Percentiles rank a stretch among this genome's conserved stretches.
Conservation (phyloP, 1,284 basidiomycete species). For the Ustilago tritici region DNA sequence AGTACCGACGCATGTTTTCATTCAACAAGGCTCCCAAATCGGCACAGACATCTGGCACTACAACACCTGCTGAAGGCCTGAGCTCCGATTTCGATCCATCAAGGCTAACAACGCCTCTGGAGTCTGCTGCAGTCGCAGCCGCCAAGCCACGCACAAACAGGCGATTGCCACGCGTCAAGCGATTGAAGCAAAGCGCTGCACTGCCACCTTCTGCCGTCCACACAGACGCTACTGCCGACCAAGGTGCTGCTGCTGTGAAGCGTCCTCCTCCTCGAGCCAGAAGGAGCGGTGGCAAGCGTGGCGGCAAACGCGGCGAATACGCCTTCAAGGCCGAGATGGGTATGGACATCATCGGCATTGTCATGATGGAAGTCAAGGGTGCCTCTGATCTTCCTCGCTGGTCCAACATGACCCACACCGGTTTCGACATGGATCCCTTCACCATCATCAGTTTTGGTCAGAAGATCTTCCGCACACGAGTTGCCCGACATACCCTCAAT, state of each 20-base stretch:
- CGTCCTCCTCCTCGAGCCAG: constrained; percentile 7
- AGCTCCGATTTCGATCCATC: constrained; percentile 33
- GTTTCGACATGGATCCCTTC: constrained; percentile 98
- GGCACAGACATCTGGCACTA: constrained; percentile 25
- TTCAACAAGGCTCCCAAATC: constrained; percentile 36
- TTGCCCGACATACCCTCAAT: constrained; percentile 75
- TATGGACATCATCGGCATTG: constrained; percentile 89
- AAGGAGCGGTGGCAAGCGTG: constrained; percentile 11
- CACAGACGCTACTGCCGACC: background rate
- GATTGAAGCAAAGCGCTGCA: constrained; percentile 19
- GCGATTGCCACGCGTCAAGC: constrained; percentile 35
- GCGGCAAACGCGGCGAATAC: constrained; percentile 70
- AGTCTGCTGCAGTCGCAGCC: constrained; percentile 6
- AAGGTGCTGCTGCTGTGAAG: background rate
- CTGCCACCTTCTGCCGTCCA: constrained; percentile 9
- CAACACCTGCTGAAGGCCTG: constrained; percentile 24
- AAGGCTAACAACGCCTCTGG: constrained; percentile 19
- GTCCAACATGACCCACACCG: constrained; percentile 77
- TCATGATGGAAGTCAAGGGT: constrained; percentile 81
- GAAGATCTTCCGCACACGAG: constrained; percentile 92
- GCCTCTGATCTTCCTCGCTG: constrained; percentile 86
- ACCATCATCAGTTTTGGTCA: constrained; percentile 95
- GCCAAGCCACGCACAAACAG: constrained; percentile 27
- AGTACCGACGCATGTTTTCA: constrained; percentile 41
- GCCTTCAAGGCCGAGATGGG: constrained; percentile 74